Evolutionary conservation across 306 rosid genomes (phyloP).

Genomic region (Quercus robur): DNA sequence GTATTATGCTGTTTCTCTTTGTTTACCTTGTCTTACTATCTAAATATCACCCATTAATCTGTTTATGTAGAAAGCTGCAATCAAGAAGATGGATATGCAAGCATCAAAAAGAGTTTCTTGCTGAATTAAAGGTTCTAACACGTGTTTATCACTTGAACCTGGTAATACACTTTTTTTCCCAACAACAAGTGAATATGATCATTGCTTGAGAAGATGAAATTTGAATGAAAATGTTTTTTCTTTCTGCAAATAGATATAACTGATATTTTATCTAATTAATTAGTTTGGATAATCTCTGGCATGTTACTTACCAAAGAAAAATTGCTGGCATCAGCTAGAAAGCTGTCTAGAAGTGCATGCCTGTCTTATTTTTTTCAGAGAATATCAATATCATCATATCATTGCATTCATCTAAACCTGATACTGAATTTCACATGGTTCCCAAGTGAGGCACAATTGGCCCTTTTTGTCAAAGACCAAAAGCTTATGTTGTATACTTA

Average conservation of each 20-base stretch:
- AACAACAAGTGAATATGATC: neutral
- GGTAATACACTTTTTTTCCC: conserved; percentile 40
- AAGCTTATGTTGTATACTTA: too few relatives aligned
- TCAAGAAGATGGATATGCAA: conserved; percentile 89
- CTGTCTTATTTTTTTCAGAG: neutral
- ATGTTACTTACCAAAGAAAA: neutral
- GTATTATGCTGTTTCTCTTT: neutral
- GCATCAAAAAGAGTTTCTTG: conserved; percentile 80
- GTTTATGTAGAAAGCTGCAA: conserved; percentile 67
- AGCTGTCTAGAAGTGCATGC: neutral
- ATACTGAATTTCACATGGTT: too few relatives aligned
- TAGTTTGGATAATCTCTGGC: neutral
- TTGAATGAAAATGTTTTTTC: neutral
- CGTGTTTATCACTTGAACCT: conserved; percentile 90
- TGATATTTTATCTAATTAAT: neutral
- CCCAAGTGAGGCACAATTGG: too few relatives aligned
- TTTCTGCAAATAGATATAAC: neutral
- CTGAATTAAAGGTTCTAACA: conserved; percentile 77
- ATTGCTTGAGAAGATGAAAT: neutral
- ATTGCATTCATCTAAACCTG: neutral
- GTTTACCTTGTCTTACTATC: conserved; percentile 11
- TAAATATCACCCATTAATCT: conserved; percentile 14
- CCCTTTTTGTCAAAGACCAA: too few relatives aligned
- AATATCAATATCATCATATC: neutral
- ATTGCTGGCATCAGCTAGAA: neutral